These are phyloP conservation scores for Curvularia sp. DNA, from an alignment of 2,329 filamentous ascomycete species.

Conservation along the genomic window DNA sequence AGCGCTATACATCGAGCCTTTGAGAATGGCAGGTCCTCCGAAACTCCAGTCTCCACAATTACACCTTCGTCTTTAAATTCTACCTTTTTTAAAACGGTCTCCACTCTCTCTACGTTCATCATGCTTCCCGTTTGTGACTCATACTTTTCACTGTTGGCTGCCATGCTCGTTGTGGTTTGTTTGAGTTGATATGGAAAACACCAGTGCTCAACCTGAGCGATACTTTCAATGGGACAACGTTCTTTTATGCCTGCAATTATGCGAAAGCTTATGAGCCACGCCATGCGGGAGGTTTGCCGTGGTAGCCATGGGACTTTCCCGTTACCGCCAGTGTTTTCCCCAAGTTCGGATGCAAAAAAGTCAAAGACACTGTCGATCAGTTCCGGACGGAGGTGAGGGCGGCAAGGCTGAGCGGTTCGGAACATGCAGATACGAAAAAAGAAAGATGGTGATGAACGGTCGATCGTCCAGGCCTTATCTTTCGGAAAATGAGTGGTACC, in stretches of 20 bases:
- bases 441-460: neutral
- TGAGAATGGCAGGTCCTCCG: conserved; percentile 36
- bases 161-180: neutral
- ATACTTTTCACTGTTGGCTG: neutral
- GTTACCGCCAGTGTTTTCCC: neutral
- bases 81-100: neutral
- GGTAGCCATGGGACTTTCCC: neutral
- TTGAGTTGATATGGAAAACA: neutral
- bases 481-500: neutral
- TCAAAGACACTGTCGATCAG: neutral
- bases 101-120: conserved; percentile 13
- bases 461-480: neutral
- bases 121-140: neutral
- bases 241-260: neutral
- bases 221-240: neutral
- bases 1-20: conserved; percentile 41
- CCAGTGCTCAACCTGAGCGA: neutral
- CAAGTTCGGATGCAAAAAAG: neutral
- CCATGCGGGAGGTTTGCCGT: neutral
- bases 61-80: conserved; percentile 9
- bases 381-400: neutral
- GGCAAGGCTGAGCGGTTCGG: neutral
- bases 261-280: neutral
- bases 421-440: neutral
- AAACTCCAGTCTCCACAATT: conserved; percentile 11